phyloP scores from a whole-genome alignment of 495 filamentous ascomycete genomes.

The Aspergillus asperescens region DNA sequence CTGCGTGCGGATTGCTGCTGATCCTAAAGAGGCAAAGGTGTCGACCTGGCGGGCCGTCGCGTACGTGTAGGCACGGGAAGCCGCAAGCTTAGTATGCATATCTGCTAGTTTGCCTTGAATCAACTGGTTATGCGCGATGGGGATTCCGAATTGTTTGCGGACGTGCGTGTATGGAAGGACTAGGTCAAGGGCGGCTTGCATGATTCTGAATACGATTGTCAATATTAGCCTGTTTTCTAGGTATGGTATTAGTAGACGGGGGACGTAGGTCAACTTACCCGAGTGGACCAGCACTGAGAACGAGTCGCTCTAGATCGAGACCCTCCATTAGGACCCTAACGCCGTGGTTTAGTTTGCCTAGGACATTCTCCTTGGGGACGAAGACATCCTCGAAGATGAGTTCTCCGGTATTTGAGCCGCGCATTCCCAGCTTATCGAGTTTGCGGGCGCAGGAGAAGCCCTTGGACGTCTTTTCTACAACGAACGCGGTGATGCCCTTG shows the following conservation, averaged over 20 bases:
- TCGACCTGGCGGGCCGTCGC: slow-evolving; percentile 72
- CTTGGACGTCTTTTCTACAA: slow-evolving; percentile 65
- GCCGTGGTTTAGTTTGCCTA: slow-evolving; percentile 74
- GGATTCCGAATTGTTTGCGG: slow-evolving; percentile 80
- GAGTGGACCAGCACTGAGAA: slow-evolving; percentile 85
- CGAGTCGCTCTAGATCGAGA: slow-evolving; percentile 87
- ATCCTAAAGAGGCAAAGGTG: slow-evolving; percentile 47
- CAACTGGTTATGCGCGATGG: slow-evolving; percentile 89
- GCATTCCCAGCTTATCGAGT: slow-evolving; percentile 97
- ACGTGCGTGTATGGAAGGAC: slow-evolving; percentile 85
- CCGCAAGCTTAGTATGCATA: slow-evolving; percentile 93
- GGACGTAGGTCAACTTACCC: slow-evolving; percentile 41
- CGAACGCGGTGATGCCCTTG: slow-evolving; percentile 93
- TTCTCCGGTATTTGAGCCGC: slow-evolving; percentile 94
- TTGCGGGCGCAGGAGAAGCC: slow-evolving; percentile 89
- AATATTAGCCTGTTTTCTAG: not conserved
- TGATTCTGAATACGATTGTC: slow-evolving; percentile 52
- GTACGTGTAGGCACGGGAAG: slow-evolving; percentile 74
- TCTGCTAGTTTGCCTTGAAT: slow-evolving; percentile 91
- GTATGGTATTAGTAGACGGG: not conserved
- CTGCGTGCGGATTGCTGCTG: slow-evolving; percentile 62
- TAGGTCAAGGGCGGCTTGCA: slow-evolving; percentile 87
- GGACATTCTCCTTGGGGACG: slow-evolving; percentile 73
- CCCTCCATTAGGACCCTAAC: slow-evolving; percentile 95
- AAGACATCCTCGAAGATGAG: slow-evolving; percentile 90